Base-by-base conservation (phyloP, 140 eudicot genomes). In the Flaveria floridana region DNA sequence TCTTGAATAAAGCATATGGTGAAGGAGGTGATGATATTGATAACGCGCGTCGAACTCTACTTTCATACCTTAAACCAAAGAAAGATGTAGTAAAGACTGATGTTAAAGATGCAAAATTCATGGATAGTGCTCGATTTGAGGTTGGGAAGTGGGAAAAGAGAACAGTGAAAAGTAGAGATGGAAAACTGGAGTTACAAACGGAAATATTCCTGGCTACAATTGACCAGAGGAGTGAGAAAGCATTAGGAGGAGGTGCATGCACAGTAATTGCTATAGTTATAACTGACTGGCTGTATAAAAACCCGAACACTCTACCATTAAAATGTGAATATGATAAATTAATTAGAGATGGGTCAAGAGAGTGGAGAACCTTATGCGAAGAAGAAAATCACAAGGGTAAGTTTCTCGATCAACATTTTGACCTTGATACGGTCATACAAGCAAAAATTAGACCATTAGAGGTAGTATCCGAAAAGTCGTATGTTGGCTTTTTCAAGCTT, bases 151-250 rank as follows among this genome's bases (percentile, higher is more conserved):
- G 91, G 91, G 91, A 84, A 77, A 80, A 69, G 70, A 79, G 59
- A 63, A 75, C 44, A 21, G 65, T 86, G 44, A 81, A 44, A 53
- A 86, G 88, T 80, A 75, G 88, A 80, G 91, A 86, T 63, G 87
- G 87, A 57, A 83, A 76, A 23, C 15, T 86, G 77, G 82, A 86
- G 71, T 77, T 84, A 21, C 71, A 67, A 58, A 72, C 91, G 7
- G 86, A 86, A 61, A 72, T 84, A 67, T 84, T 86, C 64, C 71
- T 86, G 25, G 91, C 91, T 42, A 81, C 88, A 15, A 86, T 86
- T 78, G 91, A 84, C 46, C 91, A 86, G 75, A 70, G 88, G 83
- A 84, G 84, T 69, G 88, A 86, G 61, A 84, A 86, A 81, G 91
- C 91, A 39, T 78, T 86, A 62, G 91, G 91, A 15, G 91, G 34